A percentile compares a stretch with the other conserved stretches of the same genome.
phyloP scores from a whole-genome alignment of 345 rosid species.

The Anacardium occidentale region DNA sequence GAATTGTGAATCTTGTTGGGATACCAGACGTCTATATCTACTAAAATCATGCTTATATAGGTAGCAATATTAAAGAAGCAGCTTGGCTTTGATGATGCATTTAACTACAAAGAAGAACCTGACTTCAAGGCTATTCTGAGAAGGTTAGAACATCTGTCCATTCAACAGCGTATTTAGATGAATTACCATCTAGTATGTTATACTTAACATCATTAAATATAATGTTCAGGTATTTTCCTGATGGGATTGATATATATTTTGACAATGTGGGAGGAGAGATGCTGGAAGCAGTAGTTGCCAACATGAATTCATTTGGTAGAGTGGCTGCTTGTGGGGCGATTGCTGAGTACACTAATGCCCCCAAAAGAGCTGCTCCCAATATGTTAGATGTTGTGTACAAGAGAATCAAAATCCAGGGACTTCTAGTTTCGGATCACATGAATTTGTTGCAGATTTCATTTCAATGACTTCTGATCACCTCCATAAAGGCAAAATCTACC shows the following conservation, averaged over 20 bases:
- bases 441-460: conserved; percentile 32
- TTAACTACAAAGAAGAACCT: conserved; percentile 51
- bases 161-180: not conserved
- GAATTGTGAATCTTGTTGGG: no score
- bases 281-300: conserved; percentile 47
- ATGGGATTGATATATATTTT: conserved; percentile 60
- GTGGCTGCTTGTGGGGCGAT: conserved; percentile 54
- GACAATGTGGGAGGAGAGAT: conserved; percentile 60
- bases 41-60: conserved; percentile 10
- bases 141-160: conserved; percentile 20
- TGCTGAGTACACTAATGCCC: conserved; percentile 36
- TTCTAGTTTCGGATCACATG: conserved; percentile 31
- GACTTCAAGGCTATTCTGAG: conserved; percentile 38
- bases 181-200: not conserved
- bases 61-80: conserved; percentile 44
- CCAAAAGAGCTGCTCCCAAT: conserved; percentile 33
- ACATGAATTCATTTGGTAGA: conserved; percentile 55
- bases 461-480: conserved; percentile 40
- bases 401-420: conserved; percentile 50
- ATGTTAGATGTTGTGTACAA: conserved; percentile 43
- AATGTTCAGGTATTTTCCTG: conserved; percentile 45
- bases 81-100: conserved; percentile 57
- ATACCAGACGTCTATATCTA: not conserved
- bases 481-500: conserved; percentile 20
- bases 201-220: not conserved